Evolutionary conservation across 2,329 filamentous ascomycete species (phyloP), one percentile per base, ranked within the genome.

Genomic region (Epichloe amarillans): DNA sequence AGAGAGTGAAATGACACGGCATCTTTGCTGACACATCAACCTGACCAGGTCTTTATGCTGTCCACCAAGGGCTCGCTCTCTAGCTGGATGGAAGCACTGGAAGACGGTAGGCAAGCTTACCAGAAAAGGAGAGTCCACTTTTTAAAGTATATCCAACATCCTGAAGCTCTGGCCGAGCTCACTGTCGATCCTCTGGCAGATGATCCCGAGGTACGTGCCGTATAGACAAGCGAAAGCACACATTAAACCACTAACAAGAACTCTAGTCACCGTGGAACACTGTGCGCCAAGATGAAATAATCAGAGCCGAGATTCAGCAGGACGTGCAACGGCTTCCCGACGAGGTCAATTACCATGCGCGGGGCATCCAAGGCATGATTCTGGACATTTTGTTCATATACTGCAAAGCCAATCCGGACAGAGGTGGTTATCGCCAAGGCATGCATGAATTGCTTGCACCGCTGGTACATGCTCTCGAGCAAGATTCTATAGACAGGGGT

Each of bases 401-500:
- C 69, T 93, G 89, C 70, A 97, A 95, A 66, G 77, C 94, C 49
- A 88, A 97, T 61, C 88, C 88, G 2, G 82, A 84, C 57, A 76
- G 88, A 50, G 88, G 88, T 15, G 89, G 81, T 17, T 98, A 98
- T 64, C 82, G 93, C n/a, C 93, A 98, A 69, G 93, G 93, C 11
- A 98, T 98, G 91, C 93, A 98, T 64, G 93, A 98, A 68, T 73
- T 98, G 42, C 74, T 97, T 14, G 93, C 93, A 0, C 90, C 93
- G 0, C 82, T 98, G 38, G 72, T 96, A 6, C 88, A 88, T 76
- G 86, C 88, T 2, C 71, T 97, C 5, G 82, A 90, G 58, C 76
- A 83, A 58, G 93, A 98, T 68, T 84, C 90, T 6, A 72, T 95
- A 47, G 76, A 86, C 49, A 64, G 67, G 3, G 58, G 62, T 3